Conservation (phyloP, 345 rosid species). For the Gossypium australe region DNA sequence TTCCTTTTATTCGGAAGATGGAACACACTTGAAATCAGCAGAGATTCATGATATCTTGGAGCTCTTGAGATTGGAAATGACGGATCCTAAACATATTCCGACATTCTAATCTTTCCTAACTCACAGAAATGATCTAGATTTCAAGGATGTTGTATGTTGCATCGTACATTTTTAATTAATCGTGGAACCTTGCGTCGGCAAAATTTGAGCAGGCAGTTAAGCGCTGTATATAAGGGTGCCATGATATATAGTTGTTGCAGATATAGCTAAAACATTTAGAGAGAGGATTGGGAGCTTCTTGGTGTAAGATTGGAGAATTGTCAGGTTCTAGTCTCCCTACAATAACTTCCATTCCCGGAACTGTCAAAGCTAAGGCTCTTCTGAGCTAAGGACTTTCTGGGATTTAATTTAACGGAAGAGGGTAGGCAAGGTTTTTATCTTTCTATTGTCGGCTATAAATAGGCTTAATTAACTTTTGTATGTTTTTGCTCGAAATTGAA, state of each 20-base stretch:
- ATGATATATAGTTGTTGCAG: neutral
- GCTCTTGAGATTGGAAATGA: slow-evolving; percentile 38
- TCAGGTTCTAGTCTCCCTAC: neutral
- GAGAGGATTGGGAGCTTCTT: neutral
- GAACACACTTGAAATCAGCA: slow-evolving; percentile 24
- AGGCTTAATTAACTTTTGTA: too few species aligned
- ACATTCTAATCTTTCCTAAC: neutral
- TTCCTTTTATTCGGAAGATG: slow-evolving; percentile 43
- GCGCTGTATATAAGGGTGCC: neutral
- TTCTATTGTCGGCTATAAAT: too few species aligned
- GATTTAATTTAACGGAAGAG: neutral
- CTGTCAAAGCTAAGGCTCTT: neutral
- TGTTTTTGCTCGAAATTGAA: too few species aligned
- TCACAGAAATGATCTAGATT: neutral
- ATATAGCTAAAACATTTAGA: neutral
- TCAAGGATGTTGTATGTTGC: neutral
- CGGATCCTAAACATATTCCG: neutral
- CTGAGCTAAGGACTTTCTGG: neutral
- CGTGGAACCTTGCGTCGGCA: neutral
- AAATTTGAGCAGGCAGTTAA: neutral
- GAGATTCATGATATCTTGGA: slow-evolving; percentile 35
- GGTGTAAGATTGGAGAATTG: neutral
- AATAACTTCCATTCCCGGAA: neutral
- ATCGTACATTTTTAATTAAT: neutral
- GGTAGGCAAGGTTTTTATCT: neutral